phyloP scores from a whole-genome alignment of 352 stramenopile species.

The Globisporangium alternatum region DNA sequence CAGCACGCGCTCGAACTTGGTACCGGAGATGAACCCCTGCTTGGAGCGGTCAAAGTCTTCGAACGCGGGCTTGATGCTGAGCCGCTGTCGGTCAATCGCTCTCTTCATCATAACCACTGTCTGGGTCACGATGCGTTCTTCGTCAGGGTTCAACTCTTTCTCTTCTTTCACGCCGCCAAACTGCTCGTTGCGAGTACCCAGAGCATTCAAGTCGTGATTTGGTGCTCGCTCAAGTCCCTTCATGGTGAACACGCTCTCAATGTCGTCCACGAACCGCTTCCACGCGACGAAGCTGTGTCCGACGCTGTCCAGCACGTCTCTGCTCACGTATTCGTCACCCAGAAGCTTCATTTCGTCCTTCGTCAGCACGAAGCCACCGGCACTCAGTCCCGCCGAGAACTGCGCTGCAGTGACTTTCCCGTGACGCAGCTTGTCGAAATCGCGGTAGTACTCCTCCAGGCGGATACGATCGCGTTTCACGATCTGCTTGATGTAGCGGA shows the following conservation, averaged over 20 bases:
- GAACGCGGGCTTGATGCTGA: constrained; percentile 79
- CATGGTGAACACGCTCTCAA: constrained; percentile 78
- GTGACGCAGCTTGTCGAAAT: constrained; percentile 82
- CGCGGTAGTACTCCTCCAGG: constrained; percentile 80
- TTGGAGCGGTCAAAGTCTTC: constrained; percentile 81
- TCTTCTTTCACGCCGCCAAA: constrained; percentile 53
- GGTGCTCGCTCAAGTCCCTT: constrained; percentile 69
- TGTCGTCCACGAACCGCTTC: constrained; percentile 78
- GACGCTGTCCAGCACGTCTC: constrained; percentile 53
- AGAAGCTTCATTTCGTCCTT: constrained; percentile 57
- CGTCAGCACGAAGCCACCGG: constrained; percentile 50
- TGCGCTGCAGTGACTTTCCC: constrained; percentile 70
- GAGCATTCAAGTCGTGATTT: constrained; percentile 44
- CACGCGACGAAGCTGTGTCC: constrained; percentile 61
- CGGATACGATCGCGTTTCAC: constrained; percentile 81
- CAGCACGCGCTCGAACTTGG: constrained; percentile 81
- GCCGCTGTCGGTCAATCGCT: constrained; percentile 58
- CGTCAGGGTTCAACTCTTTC: constrained; percentile 41
- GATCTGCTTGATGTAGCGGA: constrained; percentile 78
- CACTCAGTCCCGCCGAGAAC: constrained; percentile 59
- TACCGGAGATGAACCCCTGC: constrained; percentile 72
- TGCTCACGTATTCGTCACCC: constrained; percentile 49
- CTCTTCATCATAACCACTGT: constrained; percentile 48
- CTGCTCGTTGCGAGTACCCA: constrained; percentile 50
- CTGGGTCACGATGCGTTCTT: constrained; percentile 54